Conservation (phyloP, 148 eudicot genomes). For the Rhododendron williamsianum region DNA sequence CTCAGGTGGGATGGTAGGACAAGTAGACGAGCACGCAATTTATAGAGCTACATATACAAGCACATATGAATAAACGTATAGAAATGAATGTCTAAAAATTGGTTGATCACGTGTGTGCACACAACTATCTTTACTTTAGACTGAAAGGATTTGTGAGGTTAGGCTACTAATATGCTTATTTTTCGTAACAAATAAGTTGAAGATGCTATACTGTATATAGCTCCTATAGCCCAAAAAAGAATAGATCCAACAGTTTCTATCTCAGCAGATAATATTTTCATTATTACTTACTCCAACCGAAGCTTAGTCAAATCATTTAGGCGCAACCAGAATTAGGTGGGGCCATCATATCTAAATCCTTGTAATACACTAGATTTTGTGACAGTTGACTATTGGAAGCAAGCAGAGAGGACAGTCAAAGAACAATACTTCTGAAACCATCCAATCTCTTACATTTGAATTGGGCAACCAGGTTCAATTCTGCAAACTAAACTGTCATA, state of each 20-base stretch:
- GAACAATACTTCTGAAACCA: too few relatives aligned
- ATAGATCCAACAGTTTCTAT: background rate
- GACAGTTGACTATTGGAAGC: background rate
- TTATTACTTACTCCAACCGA: background rate
- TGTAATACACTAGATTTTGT: background rate
- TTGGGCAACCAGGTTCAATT: too few relatives aligned
- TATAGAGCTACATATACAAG: background rate
- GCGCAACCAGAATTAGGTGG: background rate
- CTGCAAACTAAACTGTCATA: too few relatives aligned
- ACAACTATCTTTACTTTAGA: background rate
- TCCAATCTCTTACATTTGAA: background rate
- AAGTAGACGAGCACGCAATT: background rate
- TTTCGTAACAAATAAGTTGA: background rate
- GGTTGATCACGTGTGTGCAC: background rate
- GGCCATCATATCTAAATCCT: background rate
- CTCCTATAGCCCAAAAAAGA: background rate
- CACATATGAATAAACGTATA: background rate
- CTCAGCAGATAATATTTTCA: background rate
- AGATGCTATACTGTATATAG: background rate
- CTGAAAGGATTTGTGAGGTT: background rate
- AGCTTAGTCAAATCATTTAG: background rate
- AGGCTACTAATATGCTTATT: constrained; percentile 8
- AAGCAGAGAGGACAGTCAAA: background rate
- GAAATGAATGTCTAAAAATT: background rate
- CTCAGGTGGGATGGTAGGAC: background rate